Evolutionary conservation across 2,329 filamentous ascomycete genomes (phyloP).

Genomic region (Acephala macrosclerotiorum): DNA sequence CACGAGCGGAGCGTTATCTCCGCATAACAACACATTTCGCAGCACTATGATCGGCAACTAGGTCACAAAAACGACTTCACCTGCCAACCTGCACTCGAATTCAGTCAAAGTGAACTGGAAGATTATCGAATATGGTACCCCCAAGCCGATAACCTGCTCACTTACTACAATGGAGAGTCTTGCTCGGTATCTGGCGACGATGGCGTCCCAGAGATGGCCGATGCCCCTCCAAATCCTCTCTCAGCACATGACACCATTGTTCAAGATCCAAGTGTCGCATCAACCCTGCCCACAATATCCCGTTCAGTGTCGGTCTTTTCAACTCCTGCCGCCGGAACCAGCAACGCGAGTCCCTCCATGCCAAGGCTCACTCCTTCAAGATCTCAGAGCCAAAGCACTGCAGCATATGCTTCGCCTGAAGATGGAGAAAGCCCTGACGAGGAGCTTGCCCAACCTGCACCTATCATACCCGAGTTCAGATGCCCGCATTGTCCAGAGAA

Average conservation of each 20-base stretch:
- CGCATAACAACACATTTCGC: conserved; percentile 25
- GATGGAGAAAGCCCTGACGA: not conserved
- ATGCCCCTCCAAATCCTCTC: conserved; percentile 23
- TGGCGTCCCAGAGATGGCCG: conserved; percentile 16
- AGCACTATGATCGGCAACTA: conserved; percentile 28
- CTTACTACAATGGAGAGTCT: conserved; percentile 26
- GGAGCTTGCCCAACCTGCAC: not conserved
- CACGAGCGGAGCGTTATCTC: conserved; percentile 26
- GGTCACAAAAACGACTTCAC: conserved; percentile 28
- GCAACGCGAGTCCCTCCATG: conserved; percentile 13
- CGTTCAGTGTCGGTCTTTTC: conserved; percentile 1
- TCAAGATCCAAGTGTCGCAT: conserved; percentile 5
- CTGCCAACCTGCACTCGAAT: conserved; percentile 16
- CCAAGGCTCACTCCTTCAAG: conserved; percentile 13
- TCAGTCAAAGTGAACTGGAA: conserved; percentile 23
- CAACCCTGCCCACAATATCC: conserved; percentile 3
- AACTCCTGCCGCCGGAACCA: not conserved
- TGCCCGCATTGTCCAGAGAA: conserved; percentile 22
- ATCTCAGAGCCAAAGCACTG: conserved; percentile 16
- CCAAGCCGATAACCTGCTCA: conserved; percentile 20
- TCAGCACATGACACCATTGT: conserved; percentile 16
- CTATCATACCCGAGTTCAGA: conserved; percentile 10
- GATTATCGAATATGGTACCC: conserved; percentile 19
- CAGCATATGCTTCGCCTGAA: conserved; percentile 12
- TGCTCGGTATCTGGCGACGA: conserved; percentile 23